Evolutionary conservation across 176 grass and related monocot species (phyloP).

Genomic region (Paspalum notatum): DNA sequence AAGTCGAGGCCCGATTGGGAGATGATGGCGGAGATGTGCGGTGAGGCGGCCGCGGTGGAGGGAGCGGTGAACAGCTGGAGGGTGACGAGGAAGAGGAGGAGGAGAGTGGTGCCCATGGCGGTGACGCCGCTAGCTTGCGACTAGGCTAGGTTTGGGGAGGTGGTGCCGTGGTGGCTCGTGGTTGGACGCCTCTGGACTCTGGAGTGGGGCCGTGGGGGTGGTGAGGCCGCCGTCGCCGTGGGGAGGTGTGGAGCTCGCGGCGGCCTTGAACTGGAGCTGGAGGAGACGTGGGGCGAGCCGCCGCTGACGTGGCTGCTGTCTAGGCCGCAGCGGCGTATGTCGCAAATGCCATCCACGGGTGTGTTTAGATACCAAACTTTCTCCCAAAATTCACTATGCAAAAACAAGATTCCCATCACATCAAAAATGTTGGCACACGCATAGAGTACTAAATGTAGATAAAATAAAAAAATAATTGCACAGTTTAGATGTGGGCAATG

Average conservation of each 20-base stretch:
- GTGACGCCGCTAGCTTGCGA: constrained; percentile 24
- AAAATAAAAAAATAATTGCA: too few species aligned
- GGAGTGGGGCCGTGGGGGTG: not conserved
- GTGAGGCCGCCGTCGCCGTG: too few species aligned
- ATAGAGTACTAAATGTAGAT: too few species aligned
- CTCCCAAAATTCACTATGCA: too few species aligned
- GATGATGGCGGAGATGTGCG: constrained; percentile 72
- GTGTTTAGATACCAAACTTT: too few species aligned
- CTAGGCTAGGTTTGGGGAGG: not conserved
- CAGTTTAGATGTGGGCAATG: too few species aligned
- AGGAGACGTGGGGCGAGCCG: not conserved
- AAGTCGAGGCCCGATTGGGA: constrained; percentile 85
- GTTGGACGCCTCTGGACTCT: too few species aligned
- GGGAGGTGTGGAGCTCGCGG: constrained; percentile 26
- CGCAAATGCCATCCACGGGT: not conserved
- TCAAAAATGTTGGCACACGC: too few species aligned
- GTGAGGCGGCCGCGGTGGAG: constrained; percentile 11
- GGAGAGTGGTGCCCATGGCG: constrained; percentile 33
- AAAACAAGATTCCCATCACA: too few species aligned
- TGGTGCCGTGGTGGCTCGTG: too few species aligned
- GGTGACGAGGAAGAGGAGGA: constrained; percentile 35
- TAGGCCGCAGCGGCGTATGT: not conserved
- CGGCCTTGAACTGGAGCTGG: constrained; percentile 26
- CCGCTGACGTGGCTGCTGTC: constrained; percentile 15
- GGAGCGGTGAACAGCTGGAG: constrained; percentile 38